Base-by-base conservation (phyloP, 805 yeast genomes). In the Yamadazyma sp. region DNA sequence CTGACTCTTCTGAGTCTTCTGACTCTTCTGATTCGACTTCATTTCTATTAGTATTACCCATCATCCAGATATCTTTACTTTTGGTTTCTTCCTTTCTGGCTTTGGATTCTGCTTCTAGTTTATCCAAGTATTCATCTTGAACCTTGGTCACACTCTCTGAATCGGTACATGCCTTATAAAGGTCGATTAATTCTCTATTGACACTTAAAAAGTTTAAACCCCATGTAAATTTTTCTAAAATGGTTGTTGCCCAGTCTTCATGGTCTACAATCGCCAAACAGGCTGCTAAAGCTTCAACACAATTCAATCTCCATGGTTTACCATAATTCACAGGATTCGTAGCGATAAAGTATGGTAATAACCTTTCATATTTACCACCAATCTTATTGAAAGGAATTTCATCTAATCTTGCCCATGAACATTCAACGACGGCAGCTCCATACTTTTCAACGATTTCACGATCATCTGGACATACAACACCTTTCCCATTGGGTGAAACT, bases 291-390 rank as follows among this genome's bases (percentile, higher is more conserved):
- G 98, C 98, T 56, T 93, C 98, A 5, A 87, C 98, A 59, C 98
- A 93, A 60, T 93, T 93, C 38, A 93, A 65, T 49, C 80, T 76
- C 98, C 97, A 89, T 0, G 98, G 97, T 49, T 83, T 74, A 4
- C 98, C 98, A 51, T 93, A 93, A 58, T 93, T 93, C 6, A 94
- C 98, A 20, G 96, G 95, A 55, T 93, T 93, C 0, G 98, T 96
- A 4, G 98, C 98, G 7, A 93, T 88, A 31, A 93, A 65, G 50
- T 91, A 93, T 0, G 98, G 98, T 38, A 93, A 56, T 20, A 93
- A 65, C 31, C 98, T 69, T 53, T 91, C 96, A 50, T 86, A 72
- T 42, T 76, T 78, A 4, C 98, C 98, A 4, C 98, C 98, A 39
- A 93, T 88, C 52, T 85, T 86, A 41, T 73, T 66, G 60, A 93